Conservation (phyloP, 208 protist genomes). For the Leishmania aethiopica region DNA sequence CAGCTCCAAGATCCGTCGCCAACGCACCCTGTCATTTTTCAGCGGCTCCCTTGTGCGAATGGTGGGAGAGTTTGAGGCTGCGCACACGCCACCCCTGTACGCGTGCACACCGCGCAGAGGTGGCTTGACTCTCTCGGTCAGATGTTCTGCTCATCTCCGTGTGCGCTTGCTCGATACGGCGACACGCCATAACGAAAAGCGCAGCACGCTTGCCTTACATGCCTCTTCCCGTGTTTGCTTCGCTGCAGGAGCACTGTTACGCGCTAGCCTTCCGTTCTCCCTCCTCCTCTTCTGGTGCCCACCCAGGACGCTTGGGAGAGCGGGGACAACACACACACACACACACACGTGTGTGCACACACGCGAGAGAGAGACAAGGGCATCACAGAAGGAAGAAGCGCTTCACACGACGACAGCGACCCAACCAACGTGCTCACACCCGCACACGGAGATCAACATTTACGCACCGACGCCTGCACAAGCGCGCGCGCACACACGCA, state of each 20-base stretch:
- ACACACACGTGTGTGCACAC: background rate
- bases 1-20: background rate
- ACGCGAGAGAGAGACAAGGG: background rate
- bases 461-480: background rate
- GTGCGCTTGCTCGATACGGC: background rate
- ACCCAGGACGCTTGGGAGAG: background rate
- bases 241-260: background rate
- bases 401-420: background rate
- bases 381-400: background rate
- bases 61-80: background rate
- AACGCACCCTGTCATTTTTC: background rate
- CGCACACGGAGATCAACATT: background rate
- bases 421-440: background rate
- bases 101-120: background rate
- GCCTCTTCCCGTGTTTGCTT: background rate
- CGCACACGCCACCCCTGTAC: background rate
- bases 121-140: background rate
- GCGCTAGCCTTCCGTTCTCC: background rate
- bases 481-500: background rate
- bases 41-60: background rate
- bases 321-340: background rate
- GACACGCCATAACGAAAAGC: background rate
- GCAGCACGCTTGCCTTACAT: no score
- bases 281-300: no score
- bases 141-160: background rate